phyloP scores from a whole-genome alignment of 305 asterid species.

The Fraxinus sp. region DNA sequence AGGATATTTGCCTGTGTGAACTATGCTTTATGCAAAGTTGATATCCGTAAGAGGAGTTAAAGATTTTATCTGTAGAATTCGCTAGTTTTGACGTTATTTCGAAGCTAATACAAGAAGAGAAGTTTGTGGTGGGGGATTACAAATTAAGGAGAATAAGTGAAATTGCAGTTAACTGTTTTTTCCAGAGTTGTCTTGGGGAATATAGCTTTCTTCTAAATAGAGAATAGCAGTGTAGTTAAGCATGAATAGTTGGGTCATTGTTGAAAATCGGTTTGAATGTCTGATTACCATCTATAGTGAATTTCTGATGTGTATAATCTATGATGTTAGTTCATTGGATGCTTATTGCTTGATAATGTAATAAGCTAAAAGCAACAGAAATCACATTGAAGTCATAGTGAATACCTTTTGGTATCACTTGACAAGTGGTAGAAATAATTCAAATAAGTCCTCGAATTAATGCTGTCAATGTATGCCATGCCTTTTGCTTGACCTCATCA shows the following conservation, averaged over 20 bases:
- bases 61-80: neutral
- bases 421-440: neutral
- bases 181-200: neutral
- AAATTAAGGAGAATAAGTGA: neutral
- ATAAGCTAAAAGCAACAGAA: neutral
- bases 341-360: neutral
- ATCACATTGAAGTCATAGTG: neutral
- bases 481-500: neutral
- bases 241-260: neutral
- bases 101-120: neutral
- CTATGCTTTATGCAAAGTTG: neutral
- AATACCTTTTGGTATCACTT: neutral
- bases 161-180: neutral
- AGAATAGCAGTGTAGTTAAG: neutral
- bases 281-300: neutral
- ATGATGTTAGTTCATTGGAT: neutral
- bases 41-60: neutral
- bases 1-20: neutral
- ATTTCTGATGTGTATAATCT: neutral
- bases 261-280: neutral
- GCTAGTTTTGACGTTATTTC: neutral
- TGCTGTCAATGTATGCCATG: neutral
- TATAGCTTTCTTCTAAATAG: neutral
- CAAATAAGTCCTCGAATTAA: neutral
- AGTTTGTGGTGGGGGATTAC: neutral